These are phyloP conservation scores for Aureobasidium sp. DNA, from an alignment of 2,329 filamentous ascomycete species.

Conservation along the genomic window DNA sequence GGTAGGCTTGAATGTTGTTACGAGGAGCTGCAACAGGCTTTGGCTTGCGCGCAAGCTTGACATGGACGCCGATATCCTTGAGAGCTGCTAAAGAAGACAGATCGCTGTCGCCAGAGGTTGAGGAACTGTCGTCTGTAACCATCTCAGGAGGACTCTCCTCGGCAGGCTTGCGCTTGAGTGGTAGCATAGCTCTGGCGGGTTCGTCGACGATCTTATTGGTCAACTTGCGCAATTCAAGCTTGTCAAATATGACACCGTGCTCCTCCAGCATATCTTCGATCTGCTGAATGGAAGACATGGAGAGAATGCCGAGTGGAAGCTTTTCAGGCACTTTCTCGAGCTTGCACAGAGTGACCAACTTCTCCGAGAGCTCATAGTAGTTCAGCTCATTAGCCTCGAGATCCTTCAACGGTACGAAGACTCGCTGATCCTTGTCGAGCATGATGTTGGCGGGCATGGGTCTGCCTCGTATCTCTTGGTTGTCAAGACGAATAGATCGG, in stretches of 20 bases:
- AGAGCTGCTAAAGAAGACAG: neutral
- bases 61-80: neutral
- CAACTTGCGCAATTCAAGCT: neutral
- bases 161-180: neutral
- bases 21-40: neutral
- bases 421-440: neutral
- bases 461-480: neutral
- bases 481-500: neutral
- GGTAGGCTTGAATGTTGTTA: neutral
- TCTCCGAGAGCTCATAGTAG: neutral
- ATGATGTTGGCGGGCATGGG: neutral
- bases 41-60: neutral
- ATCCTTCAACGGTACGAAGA: neutral
- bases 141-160: neutral
- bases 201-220: neutral
- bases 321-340: constrained; percentile 19
- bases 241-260: neutral
- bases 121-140: neutral
- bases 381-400: neutral
- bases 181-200: neutral
- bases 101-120: neutral
- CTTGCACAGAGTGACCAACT: constrained; percentile 9
- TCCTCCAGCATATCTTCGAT: neutral
- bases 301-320: neutral
- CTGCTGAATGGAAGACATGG: neutral